Evolutionary conservation across 306 rosid species (phyloP), one percentile per base, ranked within the genome.

Genomic region (Gillenia trifoliata): DNA sequence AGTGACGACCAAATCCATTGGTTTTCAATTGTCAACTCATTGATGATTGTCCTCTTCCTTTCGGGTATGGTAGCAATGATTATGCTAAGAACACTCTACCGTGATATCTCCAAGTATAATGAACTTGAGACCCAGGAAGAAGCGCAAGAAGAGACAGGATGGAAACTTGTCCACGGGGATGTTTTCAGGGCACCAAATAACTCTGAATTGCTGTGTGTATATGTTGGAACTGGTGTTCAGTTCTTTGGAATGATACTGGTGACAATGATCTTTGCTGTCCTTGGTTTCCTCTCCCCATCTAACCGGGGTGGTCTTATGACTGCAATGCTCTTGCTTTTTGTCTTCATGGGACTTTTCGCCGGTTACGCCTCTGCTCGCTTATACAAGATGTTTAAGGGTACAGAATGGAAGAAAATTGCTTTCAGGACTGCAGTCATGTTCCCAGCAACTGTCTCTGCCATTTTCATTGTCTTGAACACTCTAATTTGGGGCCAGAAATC

Each of bases 11-110:
- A 92, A 81, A 94, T 94, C 74, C 99, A 91, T 82, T 92, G 99
- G 96, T 94, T 94, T 81, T 92, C 97, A 33, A 94, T 94, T 64
- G 96, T 94, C 54, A 92, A 94, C 81, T 94, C 97, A 9, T 87
- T 93, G 84, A 93, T 93, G 98, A 93, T 93, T 79, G 98, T 93
- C 80, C 98, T 91, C 77, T 93, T 93, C 84, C 97, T 93, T 57
- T 93, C 98, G 67, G 98, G 98, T 16, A 93, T 93, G 98, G 97
- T 93, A 61, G 98, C 98, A 54, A 93, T 93, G 98, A 93, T 93
- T 67, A 93, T 93, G 98, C 90, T 93, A n/a, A 81, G 98, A 30
- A 93, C 98, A 31, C 88, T 93, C 54, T 93, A 88, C 89, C 97
- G 98, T 73, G 98, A 93, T 69, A 93, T 93, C 77, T 93, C 98